Evolutionary conservation across 768 basidiomycete genomes (phyloP).

Genomic region (Rhizopogon sp.): DNA sequence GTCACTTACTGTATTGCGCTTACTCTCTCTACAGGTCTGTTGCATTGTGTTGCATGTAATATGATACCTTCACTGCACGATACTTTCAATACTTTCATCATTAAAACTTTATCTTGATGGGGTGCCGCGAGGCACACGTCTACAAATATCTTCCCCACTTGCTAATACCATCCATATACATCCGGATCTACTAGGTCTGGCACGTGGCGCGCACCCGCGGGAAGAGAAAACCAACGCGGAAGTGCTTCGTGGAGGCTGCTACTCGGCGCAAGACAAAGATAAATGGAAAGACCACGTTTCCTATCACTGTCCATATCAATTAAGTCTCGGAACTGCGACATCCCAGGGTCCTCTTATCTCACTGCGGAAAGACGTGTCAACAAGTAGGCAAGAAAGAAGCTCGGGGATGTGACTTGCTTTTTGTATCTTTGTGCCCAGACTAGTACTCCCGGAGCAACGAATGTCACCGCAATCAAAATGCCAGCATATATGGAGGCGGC

Average conservation of each 20-base stretch:
- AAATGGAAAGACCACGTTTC: constrained; percentile 14
- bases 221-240: constrained; percentile 17
- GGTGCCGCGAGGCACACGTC: background rate
- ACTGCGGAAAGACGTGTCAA: constrained; percentile 35
- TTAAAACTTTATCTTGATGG: constrained; percentile 4
- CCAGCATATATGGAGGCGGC: constrained; percentile 48
- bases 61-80: constrained; percentile 30
- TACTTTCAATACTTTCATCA: constrained; percentile 11
- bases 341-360: constrained; percentile 92
- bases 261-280: constrained; percentile 18
- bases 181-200: background rate
- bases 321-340: constrained; percentile 72
- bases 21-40: constrained; percentile 27
- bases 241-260: constrained; percentile 14
- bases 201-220: constrained; percentile 14
- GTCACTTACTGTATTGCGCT: constrained; percentile 23
- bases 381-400: constrained; percentile 7
- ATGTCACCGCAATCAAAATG: constrained; percentile 53
- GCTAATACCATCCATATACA: background rate
- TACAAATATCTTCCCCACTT: background rate
- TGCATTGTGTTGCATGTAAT: constrained; percentile 34
- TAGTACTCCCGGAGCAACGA: constrained; percentile 67
- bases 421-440: constrained; percentile 88
- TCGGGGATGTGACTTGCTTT: constrained; percentile 49
- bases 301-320: constrained; percentile 29